Evolutionary conservation across 495 filamentous ascomycete species (phyloP).

Genomic region (Hyphodiscus hymeniophilus): DNA sequence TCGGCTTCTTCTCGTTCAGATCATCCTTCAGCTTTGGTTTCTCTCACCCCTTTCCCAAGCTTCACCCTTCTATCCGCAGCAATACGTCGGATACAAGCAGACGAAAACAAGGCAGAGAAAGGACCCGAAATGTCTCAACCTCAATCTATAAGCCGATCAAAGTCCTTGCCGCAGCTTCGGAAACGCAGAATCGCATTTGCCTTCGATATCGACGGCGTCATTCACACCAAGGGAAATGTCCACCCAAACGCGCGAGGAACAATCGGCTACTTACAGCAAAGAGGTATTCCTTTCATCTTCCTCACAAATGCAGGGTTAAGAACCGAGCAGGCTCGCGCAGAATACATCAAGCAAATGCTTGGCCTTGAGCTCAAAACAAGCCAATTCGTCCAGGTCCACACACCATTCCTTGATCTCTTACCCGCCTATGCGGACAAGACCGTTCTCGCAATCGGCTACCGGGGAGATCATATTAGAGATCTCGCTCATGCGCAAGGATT

Average conservation of each 20-base stretch:
- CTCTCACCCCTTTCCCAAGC: no score
- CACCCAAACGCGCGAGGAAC: conserved; percentile 67
- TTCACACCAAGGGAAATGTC: conserved; percentile 67
- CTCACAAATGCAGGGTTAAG: conserved; percentile 83
- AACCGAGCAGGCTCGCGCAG: conserved; percentile 58
- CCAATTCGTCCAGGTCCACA: conserved; percentile 77
- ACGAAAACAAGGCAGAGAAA: no score
- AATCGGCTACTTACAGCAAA: conserved; percentile 57
- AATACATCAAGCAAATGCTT: conserved; percentile 51
- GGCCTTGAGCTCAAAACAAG: conserved; percentile 28
- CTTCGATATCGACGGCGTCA: conserved; percentile 92
- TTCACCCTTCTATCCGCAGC: no score
- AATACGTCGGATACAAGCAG: no score
- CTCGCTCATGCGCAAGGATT: conserved; percentile 83
- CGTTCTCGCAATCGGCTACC: conserved; percentile 72
- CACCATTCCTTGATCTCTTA: conserved; percentile 56
- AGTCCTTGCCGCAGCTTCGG: background rate
- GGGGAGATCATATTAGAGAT: conserved; percentile 58
- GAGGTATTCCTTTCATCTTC: conserved; percentile 70
- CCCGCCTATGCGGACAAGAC: conserved; percentile 50
- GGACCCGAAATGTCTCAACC: no score
- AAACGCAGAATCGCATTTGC: conserved; percentile 58
- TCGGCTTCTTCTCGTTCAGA: no score
- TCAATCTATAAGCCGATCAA: no score
- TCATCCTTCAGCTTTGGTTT: no score